Evolutionary conservation across 2,329 filamentous ascomycete species (phyloP).

Genomic region (Ophiostoma australiae): DNA sequence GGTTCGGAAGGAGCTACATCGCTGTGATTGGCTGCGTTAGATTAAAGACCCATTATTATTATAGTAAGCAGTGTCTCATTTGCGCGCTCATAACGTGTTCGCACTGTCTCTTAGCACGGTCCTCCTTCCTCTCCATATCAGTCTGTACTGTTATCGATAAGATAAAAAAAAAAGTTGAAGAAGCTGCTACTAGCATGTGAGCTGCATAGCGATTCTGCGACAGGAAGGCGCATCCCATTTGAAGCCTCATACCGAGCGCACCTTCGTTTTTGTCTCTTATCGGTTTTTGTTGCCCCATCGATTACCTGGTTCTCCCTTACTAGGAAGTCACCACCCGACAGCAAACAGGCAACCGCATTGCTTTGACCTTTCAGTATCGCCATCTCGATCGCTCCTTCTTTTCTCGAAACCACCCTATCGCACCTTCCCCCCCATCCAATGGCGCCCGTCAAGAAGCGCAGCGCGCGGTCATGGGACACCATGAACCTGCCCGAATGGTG

Average conservation of each 20-base stretch:
- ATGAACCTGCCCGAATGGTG: conserved; percentile 75
- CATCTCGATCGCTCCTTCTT: conserved; percentile 1
- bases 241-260: background rate
- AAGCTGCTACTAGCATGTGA: conserved; percentile 15
- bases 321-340: background rate
- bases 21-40: conserved; percentile 31
- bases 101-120: background rate
- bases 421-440: conserved; percentile 23
- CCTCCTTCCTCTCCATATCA: background rate
- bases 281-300: background rate
- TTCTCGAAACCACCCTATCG: background rate
- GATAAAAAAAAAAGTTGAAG: conserved; percentile 24
- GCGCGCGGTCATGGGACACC: conserved; percentile 59
- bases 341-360: background rate
- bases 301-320: background rate
- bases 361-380: background rate
- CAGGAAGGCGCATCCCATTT: conserved; percentile 17
- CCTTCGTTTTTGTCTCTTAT: background rate
- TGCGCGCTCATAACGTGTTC: background rate
- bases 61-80: background rate
- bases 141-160: conserved; percentile 20
- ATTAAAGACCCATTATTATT: background rate
- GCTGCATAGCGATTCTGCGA: background rate
- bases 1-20: conserved; percentile 21
- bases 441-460: conserved; percentile 38